These are phyloP conservation scores for Prunus mira DNA, from an alignment of 306 rosid species.

Conservation along the genomic window DNA sequence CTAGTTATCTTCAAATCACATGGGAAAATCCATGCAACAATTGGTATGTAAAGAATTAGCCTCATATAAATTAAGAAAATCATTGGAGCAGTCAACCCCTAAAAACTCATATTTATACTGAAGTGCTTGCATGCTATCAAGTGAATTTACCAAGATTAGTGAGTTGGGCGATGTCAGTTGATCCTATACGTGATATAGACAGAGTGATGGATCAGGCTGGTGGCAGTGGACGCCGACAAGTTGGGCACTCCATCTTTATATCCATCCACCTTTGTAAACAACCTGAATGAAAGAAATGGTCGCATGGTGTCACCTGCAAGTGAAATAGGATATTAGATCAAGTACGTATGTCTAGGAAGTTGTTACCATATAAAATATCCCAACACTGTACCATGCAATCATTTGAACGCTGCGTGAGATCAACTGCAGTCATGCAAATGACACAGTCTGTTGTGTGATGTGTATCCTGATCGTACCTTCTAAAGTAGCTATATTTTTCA, in stretches of 20 bases:
- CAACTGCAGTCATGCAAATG: constrained; percentile 91
- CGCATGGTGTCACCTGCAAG: constrained; percentile 90
- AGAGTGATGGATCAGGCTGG: constrained; percentile 53
- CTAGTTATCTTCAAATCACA: constrained; percentile 6
- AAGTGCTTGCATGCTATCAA: constrained; percentile 26
- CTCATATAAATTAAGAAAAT: constrained; percentile 18
- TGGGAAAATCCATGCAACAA: constrained; percentile 10
- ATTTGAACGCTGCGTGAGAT: constrained; percentile 55
- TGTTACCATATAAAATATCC: background rate
- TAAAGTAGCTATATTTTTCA: constrained; percentile 84
- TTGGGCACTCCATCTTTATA: constrained; percentile 99
- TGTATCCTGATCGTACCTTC: constrained; percentile 62
- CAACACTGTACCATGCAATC: constrained; percentile 77
- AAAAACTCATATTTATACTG: background rate
- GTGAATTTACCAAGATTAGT: constrained; percentile 44
- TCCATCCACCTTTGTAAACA: constrained; percentile 99
- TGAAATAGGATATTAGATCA: constrained; percentile 23
- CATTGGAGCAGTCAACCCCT: constrained; percentile 6
- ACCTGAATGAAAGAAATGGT: constrained; percentile 94
- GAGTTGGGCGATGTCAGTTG: constrained; percentile 49
- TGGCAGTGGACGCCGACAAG: constrained; percentile 93
- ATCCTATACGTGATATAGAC: constrained; percentile 49
- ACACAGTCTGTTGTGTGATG: constrained; percentile 79
- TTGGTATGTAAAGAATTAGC: constrained; percentile 11
- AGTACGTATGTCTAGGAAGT: constrained; percentile 5